Evolutionary conservation across 1,284 basidiomycete species (phyloP).

Genomic region (Amylostereum chailletii): DNA sequence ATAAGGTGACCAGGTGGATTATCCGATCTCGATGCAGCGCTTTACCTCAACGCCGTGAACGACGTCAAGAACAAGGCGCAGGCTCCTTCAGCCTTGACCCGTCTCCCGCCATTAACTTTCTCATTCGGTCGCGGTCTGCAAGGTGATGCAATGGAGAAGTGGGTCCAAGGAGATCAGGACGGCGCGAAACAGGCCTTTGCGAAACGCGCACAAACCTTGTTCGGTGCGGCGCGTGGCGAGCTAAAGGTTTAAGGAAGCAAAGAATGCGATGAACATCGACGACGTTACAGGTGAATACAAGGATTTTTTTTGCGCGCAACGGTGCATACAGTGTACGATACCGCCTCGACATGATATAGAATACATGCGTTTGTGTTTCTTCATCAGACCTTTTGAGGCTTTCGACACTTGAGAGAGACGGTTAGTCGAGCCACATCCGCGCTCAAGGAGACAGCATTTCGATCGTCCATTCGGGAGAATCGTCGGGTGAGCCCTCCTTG

Average conservation of each 20-base stretch:
- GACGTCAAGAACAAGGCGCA: constrained; percentile 23
- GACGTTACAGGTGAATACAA: too few species aligned
- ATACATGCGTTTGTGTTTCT: too few species aligned
- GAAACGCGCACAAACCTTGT: constrained; percentile 34
- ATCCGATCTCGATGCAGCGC: constrained; percentile 26
- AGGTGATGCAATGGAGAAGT: constrained; percentile 36
- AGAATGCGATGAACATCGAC: too few species aligned
- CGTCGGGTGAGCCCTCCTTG: constrained; percentile 38
- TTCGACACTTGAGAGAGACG: too few species aligned
- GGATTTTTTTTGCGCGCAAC: too few species aligned
- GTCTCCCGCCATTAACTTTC: constrained; percentile 35
- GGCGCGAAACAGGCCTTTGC: constrained; percentile 30
- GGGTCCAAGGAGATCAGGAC: constrained; percentile 34
- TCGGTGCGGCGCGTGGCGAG: constrained; percentile 28
- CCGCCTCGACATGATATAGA: too few species aligned
- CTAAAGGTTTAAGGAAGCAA: background rate
- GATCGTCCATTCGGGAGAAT: constrained; percentile 57
- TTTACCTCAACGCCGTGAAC: constrained; percentile 31
- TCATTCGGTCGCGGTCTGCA: constrained; percentile 43
- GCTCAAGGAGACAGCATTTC: constrained; percentile 64
- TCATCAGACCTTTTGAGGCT: background rate
- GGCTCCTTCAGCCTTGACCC: constrained; percentile 22
- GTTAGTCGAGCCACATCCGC: too few species aligned
- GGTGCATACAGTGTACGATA: too few species aligned
- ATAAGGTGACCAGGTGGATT: constrained; percentile 28